phyloP scores from a whole-genome alignment of 805 yeast species.

The Metschnikowia lachancei region DNA sequence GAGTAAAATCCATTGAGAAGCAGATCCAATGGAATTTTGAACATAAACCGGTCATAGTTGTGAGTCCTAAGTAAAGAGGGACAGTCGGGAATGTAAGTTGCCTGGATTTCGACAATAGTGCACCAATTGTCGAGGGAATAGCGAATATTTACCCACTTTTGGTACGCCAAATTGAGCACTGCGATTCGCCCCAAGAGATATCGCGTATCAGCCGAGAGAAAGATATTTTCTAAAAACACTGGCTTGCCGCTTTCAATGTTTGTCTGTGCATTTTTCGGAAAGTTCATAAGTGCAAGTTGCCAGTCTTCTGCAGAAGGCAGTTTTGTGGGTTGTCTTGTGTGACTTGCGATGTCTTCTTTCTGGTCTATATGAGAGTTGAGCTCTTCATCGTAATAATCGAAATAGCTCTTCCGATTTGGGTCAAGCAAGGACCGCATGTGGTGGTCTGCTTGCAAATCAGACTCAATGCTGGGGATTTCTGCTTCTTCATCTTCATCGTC shows the following conservation, averaged over 20 bases:
- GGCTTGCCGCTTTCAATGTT: neutral
- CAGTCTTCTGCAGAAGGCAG: conserved; percentile 30
- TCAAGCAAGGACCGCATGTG: conserved; percentile 6
- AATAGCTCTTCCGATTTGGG: conserved; percentile 9
- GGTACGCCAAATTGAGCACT: conserved; percentile 69
- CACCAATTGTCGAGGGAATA: conserved; percentile 81
- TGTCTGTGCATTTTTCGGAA: conserved; percentile 25
- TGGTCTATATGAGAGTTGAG: conserved; percentile 16
- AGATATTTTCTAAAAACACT: conserved; percentile 58
- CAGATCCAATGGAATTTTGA: conserved; percentile 49
- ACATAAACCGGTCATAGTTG: conserved; percentile 68
- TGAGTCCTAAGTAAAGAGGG: conserved; percentile 48
- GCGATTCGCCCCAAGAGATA: conserved; percentile 70
- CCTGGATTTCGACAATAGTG: conserved; percentile 67
- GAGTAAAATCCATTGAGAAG: conserved; percentile 10
- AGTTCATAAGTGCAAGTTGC: conserved; percentile 43
- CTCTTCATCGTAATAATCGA: conserved; percentile 21
- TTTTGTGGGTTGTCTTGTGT: conserved; percentile 17
- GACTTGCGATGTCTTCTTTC: conserved; percentile 16
- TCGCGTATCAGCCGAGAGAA: conserved; percentile 56
- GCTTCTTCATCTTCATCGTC: conserved; percentile 21
- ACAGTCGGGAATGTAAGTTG: conserved; percentile 55
- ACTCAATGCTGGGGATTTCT: conserved; percentile 8
- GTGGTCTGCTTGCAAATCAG: neutral
- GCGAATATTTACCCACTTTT: conserved; percentile 64